These are phyloP conservation scores for Castanea crenata DNA, from an alignment of 306 rosid genomes.

Conservation along the genomic window DNA sequence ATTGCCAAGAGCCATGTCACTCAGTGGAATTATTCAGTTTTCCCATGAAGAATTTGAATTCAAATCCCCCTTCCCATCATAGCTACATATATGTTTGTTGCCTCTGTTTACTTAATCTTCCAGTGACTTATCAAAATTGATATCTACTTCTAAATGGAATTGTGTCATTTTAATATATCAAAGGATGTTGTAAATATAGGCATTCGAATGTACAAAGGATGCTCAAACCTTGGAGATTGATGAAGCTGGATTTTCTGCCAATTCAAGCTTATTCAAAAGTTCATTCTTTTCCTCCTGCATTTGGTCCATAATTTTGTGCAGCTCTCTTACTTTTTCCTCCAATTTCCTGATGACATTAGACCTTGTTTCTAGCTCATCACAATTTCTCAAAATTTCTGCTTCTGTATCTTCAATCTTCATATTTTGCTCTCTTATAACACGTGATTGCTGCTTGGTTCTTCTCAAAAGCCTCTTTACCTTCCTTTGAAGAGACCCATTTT, in stretches of 20 bases:
- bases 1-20: neutral
- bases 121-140: too few species aligned
- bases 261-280: conserved; percentile 41
- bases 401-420: conserved; percentile 50
- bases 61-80: too few species aligned
- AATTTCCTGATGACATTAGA: conserved; percentile 28
- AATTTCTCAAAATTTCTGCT: conserved; percentile 39
- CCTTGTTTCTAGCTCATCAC: conserved; percentile 40
- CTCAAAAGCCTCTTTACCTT: conserved; percentile 43
- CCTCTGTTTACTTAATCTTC: too few species aligned
- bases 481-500: conserved; percentile 44
- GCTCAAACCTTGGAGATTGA: conserved; percentile 37
- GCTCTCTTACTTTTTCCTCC: conserved; percentile 49
- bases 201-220: neutral
- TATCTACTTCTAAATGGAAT: too few species aligned
- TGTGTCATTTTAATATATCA: neutral
- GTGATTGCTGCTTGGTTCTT: conserved; percentile 45
- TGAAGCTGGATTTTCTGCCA: conserved; percentile 33
- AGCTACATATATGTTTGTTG: too few species aligned
- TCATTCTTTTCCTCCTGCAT: conserved; percentile 48
- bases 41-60: too few species aligned
- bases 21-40: too few species aligned
- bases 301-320: conserved; percentile 35
- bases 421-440: conserved; percentile 32
- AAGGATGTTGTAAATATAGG: neutral